A percentile compares a stretch with the other conserved stretches of the same genome.
phyloP scores from a whole-genome alignment of 306 rosid species.

The Dryas octopetala region DNA sequence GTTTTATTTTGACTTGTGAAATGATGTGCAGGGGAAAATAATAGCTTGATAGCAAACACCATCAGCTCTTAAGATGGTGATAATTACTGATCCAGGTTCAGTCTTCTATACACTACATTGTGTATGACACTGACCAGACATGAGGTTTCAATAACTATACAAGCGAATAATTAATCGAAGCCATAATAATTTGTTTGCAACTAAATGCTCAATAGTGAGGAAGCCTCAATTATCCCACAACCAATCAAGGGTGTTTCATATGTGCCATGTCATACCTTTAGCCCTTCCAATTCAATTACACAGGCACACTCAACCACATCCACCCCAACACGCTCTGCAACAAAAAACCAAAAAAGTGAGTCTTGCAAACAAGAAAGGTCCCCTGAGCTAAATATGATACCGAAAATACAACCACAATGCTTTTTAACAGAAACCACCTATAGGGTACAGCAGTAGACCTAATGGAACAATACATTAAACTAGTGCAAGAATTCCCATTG shows the following conservation, averaged over 20 bases:
- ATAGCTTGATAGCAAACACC: neutral
- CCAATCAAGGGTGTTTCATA: neutral
- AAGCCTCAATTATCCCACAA: neutral
- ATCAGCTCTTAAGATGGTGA: neutral
- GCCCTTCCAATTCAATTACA: constrained; percentile 80
- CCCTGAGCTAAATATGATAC: neutral
- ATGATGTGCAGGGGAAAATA: neutral
- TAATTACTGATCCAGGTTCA: neutral
- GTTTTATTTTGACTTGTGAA: neutral
- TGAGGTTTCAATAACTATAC: neutral
- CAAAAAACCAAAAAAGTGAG: constrained; percentile 11
- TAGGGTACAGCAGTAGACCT: neutral
- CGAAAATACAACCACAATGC: neutral
- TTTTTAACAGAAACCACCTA: neutral
- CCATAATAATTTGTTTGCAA: neutral
- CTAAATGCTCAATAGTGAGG: neutral
- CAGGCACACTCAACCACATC: constrained; percentile 91
- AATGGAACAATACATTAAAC: neutral
- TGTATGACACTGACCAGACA: neutral
- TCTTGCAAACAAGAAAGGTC: neutral
- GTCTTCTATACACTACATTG: neutral
- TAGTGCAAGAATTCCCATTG: neutral
- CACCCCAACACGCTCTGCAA: constrained; percentile 86
- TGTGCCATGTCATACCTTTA: constrained; percentile 55
- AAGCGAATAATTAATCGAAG: neutral